Conservation (phyloP, 177 flowering plant species). For the Tripterygium wilfordii region DNA sequence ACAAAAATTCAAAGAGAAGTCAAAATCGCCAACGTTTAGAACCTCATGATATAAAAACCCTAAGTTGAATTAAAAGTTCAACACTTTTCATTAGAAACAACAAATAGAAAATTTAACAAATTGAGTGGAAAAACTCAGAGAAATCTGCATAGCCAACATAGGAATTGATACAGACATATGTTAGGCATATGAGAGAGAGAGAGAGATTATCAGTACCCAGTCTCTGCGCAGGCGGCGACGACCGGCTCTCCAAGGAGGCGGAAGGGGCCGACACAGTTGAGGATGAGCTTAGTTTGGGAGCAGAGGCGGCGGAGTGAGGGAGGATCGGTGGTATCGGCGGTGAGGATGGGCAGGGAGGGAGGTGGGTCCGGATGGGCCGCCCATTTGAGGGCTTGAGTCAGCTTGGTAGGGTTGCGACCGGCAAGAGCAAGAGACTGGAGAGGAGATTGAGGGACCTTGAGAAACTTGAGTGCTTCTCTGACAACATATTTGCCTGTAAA, state of each 20-base stretch:
- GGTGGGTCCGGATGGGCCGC: constrained; percentile 42
- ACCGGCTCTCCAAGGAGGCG: constrained; percentile 79
- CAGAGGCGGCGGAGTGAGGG: constrained; percentile 51
- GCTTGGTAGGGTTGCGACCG: constrained; percentile 50
- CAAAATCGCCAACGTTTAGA: no score
- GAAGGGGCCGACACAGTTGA: constrained; percentile 90
- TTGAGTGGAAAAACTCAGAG: background rate
- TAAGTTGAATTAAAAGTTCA: no score
- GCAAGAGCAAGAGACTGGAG: constrained; percentile 70
- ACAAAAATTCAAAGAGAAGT: background rate
- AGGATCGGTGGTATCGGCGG: constrained; percentile 48
- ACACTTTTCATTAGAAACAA: no score
- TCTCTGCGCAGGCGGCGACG: constrained; percentile 65
- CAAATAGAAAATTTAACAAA: background rate
- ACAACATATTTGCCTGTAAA: constrained; percentile 89
- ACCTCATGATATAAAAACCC: no score
- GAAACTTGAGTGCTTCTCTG: constrained; percentile 71
- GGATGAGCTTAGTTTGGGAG: constrained; percentile 49
- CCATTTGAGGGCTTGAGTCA: constrained; percentile 45
- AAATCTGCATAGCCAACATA: no score
- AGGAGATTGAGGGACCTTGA: constrained; percentile 48
- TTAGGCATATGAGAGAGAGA: no score
- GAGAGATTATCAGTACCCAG: constrained; percentile 21
- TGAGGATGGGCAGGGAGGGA: constrained; percentile 41
- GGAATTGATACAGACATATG: no score